A percentile compares a stretch with the other conserved stretches of the same genome.
Conservation (phyloP, 1,139 yeast genomes). For the Citeromyces hawaiiensis region DNA sequence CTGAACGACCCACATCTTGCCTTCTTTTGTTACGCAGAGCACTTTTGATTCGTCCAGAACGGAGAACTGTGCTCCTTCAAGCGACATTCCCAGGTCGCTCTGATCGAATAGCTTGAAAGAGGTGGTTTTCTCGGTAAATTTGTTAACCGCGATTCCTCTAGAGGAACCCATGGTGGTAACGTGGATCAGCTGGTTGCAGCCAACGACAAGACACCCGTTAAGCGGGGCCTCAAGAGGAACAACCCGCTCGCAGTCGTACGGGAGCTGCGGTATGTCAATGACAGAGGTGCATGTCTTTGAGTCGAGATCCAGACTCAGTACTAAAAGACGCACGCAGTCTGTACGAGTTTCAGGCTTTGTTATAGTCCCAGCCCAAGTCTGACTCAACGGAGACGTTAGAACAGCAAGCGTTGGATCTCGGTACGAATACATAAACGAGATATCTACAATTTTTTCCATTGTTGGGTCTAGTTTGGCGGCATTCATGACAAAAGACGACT, state of each 20-base stretch:
- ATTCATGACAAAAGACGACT: slow-evolving; percentile 41
- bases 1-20: slow-evolving; percentile 34
- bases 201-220: slow-evolving; percentile 49
- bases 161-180: slow-evolving; percentile 73
- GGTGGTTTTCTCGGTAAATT: slow-evolving; percentile 36
- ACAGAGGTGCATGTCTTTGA: slow-evolving; percentile 56
- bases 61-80: slow-evolving; percentile 42
- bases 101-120: slow-evolving; percentile 38
- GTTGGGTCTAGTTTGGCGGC: slow-evolving; percentile 43
- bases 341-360: slow-evolving; percentile 26
- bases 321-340: slow-evolving; percentile 45
- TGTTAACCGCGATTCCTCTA: slow-evolving; percentile 55
- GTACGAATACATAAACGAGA: slow-evolving; percentile 58
- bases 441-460: slow-evolving; percentile 51
- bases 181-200: slow-evolving; percentile 68
- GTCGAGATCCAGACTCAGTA: slow-evolving; percentile 52
- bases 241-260: slow-evolving; percentile 60
- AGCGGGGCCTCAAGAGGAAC: slow-evolving; percentile 55
- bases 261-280: slow-evolving; percentile 48
- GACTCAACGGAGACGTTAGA: slow-evolving; percentile 30
- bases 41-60: slow-evolving; percentile 39
- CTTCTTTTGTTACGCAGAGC: slow-evolving; percentile 36
- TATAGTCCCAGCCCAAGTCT: slow-evolving; percentile 70
- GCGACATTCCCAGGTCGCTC: slow-evolving; percentile 32
- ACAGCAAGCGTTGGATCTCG: slow-evolving; percentile 74